Evolutionary conservation across 2,329 filamentous ascomycete genomes (phyloP).

Genomic region (Alternaria postmessia): DNA sequence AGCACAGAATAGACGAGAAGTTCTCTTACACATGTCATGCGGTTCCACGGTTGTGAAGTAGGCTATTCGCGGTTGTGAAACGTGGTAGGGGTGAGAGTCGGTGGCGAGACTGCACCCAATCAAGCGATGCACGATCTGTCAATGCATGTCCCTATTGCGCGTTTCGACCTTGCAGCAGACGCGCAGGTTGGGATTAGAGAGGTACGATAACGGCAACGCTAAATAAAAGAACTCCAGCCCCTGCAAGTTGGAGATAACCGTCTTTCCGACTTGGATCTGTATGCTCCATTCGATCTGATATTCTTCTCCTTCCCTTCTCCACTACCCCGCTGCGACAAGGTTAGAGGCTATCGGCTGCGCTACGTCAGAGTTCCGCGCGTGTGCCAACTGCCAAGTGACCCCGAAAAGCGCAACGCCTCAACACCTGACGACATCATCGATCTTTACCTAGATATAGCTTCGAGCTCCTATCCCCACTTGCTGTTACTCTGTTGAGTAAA

Average conservation of each 20-base stretch:
- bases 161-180: constrained; percentile 30
- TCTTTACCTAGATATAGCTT: constrained; percentile 5
- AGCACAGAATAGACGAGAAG: not conserved
- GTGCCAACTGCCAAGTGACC: constrained; percentile 11
- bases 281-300: not conserved
- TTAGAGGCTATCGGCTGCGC: constrained; percentile 28
- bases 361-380: constrained; percentile 31
- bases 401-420: constrained; percentile 25
- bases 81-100: constrained; percentile 24
- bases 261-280: not conserved
- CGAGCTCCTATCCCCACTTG: not conserved
- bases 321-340: constrained; percentile 14
- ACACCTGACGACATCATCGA: constrained; percentile 20
- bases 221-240: constrained; percentile 21
- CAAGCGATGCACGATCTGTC: constrained; percentile 35
- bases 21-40: constrained; percentile 8
- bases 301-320: constrained; percentile 1
- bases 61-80: constrained; percentile 13
- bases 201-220: constrained; percentile 32
- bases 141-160: constrained; percentile 34
- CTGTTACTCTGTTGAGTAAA: constrained; percentile 9
- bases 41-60: not conserved
- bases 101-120: constrained; percentile 39
- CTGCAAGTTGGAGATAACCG: constrained; percentile 7
- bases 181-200: constrained; percentile 23